Evolutionary conservation across 2,329 filamentous ascomycete species (phyloP), one percentile per base, ranked within the genome.

Genomic region (Colletotrichum camelliae): DNA sequence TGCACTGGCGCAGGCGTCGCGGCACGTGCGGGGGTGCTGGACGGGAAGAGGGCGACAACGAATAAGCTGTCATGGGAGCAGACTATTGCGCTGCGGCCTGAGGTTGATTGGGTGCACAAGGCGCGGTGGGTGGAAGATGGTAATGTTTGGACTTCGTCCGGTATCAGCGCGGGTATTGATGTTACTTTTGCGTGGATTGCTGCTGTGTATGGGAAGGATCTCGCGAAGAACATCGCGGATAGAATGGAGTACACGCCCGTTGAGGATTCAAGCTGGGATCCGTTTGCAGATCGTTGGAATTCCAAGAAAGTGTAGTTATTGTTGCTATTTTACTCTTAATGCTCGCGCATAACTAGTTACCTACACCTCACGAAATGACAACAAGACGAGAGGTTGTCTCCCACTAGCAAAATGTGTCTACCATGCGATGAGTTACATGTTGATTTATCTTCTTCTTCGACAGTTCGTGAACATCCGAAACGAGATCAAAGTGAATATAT

Each of bases 91-190:
- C 78, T 84, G 39, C 83, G 87, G 2, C 83, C 85, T 0, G 80
- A 85, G 12, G 87, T 90, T 2, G 78, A 87, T 1, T 93, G 91
- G 91, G 82, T 89, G 5, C 80, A 84, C 1, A 83, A 85, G 57
- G 91, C 91, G 21, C 83, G 91, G n/a, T 93, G 91, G 91, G 88
- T 91, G 0, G 82, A 83, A 0, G 89, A 91, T 80, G 90, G 88
- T 0, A 89, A 91, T 72, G 82, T 92, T 3, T 93, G 91, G 90
- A 91, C 89, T 3, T 88, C 87, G 2, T 89, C 88, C 0, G 91
- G 91, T 0, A 87, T 93, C 7, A 88, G 86, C 72, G 91, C 92
- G 2, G 92, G 92, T 0, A 93, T 92, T 61, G 92, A 94, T 84
- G 84, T 90, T 75, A 89, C 87, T 58, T 86, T 91, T 80, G 91